phyloP scores from a whole-genome alignment of 768 basidiomycete genomes.

The Calocybe gangraenosa region DNA sequence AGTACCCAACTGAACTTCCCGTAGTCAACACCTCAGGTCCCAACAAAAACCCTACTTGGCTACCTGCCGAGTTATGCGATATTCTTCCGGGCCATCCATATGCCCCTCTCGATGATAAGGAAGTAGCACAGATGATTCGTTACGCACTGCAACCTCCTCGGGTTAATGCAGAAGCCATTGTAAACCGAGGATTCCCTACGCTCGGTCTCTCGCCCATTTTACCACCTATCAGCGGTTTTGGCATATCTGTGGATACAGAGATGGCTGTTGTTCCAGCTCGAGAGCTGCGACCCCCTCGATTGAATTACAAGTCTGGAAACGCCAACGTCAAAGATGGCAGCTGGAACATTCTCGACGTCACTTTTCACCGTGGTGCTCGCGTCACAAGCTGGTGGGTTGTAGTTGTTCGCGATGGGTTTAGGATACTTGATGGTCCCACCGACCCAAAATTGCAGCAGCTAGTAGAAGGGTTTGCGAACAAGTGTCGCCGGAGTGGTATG shows the following conservation, averaged over 20 bases:
- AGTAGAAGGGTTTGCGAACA: slow-evolving; percentile 48
- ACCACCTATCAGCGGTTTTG: slow-evolving; percentile 49
- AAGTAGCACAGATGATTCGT: slow-evolving; percentile 69
- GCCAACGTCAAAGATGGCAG: slow-evolving; percentile 51
- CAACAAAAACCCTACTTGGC: slow-evolving; percentile 25
- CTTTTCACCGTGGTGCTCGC: slow-evolving; percentile 54
- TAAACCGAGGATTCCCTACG: slow-evolving; percentile 49
- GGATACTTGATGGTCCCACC: slow-evolving; percentile 31
- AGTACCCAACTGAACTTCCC: slow-evolving; percentile 43
- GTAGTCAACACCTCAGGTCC: slow-evolving; percentile 43
- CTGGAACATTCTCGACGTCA: slow-evolving; percentile 76
- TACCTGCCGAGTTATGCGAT: slow-evolving; percentile 71
- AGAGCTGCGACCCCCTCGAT: slow-evolving; percentile 52
- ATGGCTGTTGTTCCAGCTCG: slow-evolving; percentile 68
- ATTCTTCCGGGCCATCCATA: slow-evolving; percentile 58
- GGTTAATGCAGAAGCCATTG: slow-evolving; percentile 55
- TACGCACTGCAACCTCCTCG: slow-evolving; percentile 61
- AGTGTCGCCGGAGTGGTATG: slow-evolving; percentile 61
- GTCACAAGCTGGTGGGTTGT: slow-evolving; percentile 65
- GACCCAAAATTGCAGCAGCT: slow-evolving; percentile 41
- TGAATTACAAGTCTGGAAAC: slow-evolving; percentile 50
- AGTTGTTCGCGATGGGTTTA: slow-evolving; percentile 49
- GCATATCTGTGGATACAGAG: slow-evolving; percentile 45
- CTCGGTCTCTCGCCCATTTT: slow-evolving; percentile 44
- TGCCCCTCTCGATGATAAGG: slow-evolving; percentile 54